Conservation (phyloP, 768 basidiomycete species). For the Paxillus ammoniavirescens region DNA sequence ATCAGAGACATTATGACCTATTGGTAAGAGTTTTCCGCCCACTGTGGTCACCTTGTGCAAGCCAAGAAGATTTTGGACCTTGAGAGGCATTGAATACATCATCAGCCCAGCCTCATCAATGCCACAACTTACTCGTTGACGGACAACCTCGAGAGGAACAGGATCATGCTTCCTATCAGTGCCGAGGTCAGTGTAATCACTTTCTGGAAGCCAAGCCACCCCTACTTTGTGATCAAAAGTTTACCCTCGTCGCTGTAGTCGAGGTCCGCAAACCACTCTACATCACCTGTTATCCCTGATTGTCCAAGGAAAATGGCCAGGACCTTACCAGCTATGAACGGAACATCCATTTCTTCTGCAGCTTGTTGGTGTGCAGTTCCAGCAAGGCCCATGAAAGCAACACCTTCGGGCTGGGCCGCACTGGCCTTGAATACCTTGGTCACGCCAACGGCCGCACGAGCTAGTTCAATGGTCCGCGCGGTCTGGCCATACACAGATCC, state of each 20-base stretch:
- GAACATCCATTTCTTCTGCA: conserved; percentile 51
- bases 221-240: conserved; percentile 58
- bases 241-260: conserved; percentile 57
- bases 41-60: conserved; percentile 48
- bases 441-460: conserved; percentile 53
- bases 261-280: conserved; percentile 69
- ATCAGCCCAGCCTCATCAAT: neutral
- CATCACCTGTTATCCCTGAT: neutral
- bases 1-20: conserved; percentile 43
- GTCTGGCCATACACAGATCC: conserved; percentile 63
- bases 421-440: conserved; percentile 46
- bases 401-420: conserved; percentile 20
- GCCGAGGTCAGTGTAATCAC: neutral
- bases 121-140: conserved; percentile 37
- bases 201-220: no score
- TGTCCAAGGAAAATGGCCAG: neutral
- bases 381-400: conserved; percentile 63
- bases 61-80: conserved; percentile 47
- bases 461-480: conserved; percentile 52
- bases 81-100: neutral
- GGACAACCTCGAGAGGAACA: conserved; percentile 41
- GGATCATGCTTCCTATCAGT: conserved; percentile 49
- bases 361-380: conserved; percentile 62
- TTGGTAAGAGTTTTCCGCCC: conserved; percentile 38
- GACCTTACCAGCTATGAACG: conserved; percentile 56